A percentile compares a stretch with the other conserved stretches of the same genome.
These are phyloP conservation scores for Drechmeria coniospora DNA, from an alignment of 2,329 filamentous ascomycete genomes.

Conservation along the genomic window DNA sequence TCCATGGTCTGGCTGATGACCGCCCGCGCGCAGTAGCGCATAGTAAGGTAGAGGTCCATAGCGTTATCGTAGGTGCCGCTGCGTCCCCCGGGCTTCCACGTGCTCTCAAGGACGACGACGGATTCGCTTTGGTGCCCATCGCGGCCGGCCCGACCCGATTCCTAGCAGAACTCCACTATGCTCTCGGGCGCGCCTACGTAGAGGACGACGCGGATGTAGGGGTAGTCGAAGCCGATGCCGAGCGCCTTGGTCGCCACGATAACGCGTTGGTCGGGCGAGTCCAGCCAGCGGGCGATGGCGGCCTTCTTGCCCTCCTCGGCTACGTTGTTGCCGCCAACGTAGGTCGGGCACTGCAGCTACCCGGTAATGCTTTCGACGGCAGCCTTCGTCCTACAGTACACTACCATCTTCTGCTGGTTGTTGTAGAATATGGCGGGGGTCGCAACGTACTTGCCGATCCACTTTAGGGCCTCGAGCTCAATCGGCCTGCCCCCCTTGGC, in stretches of 20 bases:
- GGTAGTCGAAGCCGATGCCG: not conserved
- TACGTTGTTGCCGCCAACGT: not conserved
- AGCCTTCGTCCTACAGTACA: not conserved
- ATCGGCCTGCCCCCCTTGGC: not conserved
- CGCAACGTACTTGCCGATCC: not conserved
- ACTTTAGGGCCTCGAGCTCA: not conserved
- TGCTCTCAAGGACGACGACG: not conserved
- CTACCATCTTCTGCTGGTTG: not conserved
- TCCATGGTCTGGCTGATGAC: too few species aligned
- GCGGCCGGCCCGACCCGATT: not conserved
- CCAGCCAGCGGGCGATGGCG: not conserved
- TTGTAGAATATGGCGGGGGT: not conserved
- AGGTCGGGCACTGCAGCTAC: not conserved
- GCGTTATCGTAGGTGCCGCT: too few species aligned
- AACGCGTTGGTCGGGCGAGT: not conserved
- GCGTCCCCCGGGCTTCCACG: not conserved
- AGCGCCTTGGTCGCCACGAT: not conserved
- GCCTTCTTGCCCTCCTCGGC: not conserved
- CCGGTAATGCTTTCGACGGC: not conserved
- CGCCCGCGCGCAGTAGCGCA: not conserved
- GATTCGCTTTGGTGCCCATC: not conserved
- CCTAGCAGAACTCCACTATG: not conserved
- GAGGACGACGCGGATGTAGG: not conserved
- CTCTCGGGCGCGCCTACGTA: not conserved
- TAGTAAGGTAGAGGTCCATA: not conserved